Evolutionary conservation across 805 yeast species (phyloP).

Genomic region (Metschnikowia cubensis): DNA sequence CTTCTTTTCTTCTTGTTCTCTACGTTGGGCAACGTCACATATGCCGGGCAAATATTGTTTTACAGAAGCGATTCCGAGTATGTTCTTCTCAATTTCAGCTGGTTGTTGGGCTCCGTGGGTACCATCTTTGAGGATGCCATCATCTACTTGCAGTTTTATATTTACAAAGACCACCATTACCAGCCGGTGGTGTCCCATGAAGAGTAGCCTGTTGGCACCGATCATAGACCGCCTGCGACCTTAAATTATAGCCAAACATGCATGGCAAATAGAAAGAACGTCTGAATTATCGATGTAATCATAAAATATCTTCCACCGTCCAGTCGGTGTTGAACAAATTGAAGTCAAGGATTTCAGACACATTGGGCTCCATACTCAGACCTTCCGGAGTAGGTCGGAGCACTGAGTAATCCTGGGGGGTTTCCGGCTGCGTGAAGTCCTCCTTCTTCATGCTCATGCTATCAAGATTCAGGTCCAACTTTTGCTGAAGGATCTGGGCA

Average conservation of each 20-base stretch:
- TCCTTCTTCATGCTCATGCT: neutral
- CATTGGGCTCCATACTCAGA: slow-evolving; percentile 4
- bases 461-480: neutral
- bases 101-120: slow-evolving; percentile 78
- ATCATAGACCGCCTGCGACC: too few species aligned
- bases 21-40: slow-evolving; percentile 70
- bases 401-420: slow-evolving; percentile 3
- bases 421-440: neutral
- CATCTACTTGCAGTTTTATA: slow-evolving; percentile 64
- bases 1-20: slow-evolving; percentile 74
- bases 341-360: slow-evolving; percentile 11
- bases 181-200: slow-evolving; percentile 2
- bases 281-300: neutral
- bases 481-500: neutral
- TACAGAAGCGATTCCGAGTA: slow-evolving; percentile 61
- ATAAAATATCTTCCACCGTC: slow-evolving; percentile 12
- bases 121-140: slow-evolving; percentile 67
- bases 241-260: neutral
- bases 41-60: slow-evolving; percentile 67
- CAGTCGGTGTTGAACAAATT: slow-evolving; percentile 11
- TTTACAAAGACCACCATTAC: slow-evolving; percentile 41
- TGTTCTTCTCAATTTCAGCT: slow-evolving; percentile 59
- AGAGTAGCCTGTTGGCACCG: neutral
- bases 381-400: neutral
- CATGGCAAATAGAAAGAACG: neutral